Base-by-base conservation (phyloP, 768 basidiomycete genomes). In the Leccinum imitatum region DNA sequence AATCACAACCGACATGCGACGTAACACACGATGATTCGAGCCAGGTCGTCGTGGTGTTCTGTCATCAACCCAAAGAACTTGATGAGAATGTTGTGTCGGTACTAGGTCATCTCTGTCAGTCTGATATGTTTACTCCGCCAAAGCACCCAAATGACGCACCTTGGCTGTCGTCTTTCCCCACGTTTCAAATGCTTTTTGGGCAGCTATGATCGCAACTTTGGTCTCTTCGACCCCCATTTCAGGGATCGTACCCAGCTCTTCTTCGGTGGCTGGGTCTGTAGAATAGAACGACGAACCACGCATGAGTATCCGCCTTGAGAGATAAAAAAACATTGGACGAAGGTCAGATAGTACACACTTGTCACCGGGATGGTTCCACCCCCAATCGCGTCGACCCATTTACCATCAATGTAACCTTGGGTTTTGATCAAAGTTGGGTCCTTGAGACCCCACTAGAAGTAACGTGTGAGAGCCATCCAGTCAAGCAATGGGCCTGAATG, bases 101-200 rank as follows among this genome's bases (percentile, higher is more conserved):
- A 72, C 88, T 93, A 67, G 0, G 27, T 5, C 6, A 35, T 3
- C 17, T 53, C 33, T n/a, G 41, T 59, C 47, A 60, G 57, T 19
- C 11, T 25, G 31, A 30, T n/a, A 25, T 1, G 30, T 51, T 21
- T n/a, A 30, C 41, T 23, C 27, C n/a, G 47, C 17, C 19, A 33
- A 52, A 11, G 48, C 19, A 14, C 30, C 5, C 14, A 27, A 46
- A 53, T 5, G 33, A 23, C 65, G 76, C 37, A 92, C 91, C 80
- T 93, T 95, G 23, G 91, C 89, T 1, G 92, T 91, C 30, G 94
- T 96, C 69, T 79, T 86, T 64, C 90, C 85, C 93, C 93, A 99
- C 1, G 84, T 80, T 65, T 85, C 83, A 75, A 98, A 93, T 0
- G 95, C 92, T 52, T 79, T 83, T 6, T 79, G 75, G 10, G 97